Evolutionary conservation across 192 early-diverging fungal genomes (phyloP).

Genomic region (Linnemannia schmuckeri): DNA sequence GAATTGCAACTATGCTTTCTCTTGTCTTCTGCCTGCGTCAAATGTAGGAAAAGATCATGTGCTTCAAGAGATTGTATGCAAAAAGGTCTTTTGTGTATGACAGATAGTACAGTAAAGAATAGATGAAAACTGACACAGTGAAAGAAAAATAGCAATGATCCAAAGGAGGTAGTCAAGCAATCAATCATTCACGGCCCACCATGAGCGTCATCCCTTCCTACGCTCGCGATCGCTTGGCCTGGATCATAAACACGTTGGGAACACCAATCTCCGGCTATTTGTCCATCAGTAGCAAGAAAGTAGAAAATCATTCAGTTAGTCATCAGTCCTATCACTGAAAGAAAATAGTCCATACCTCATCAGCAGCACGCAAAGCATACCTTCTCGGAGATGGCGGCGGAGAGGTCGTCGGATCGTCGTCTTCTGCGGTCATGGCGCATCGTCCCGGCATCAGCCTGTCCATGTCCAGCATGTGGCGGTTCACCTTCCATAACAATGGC

Average conservation of each 20-base stretch:
- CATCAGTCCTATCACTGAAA: background rate
- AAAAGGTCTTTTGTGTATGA: no score
- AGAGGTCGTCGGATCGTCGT: conserved; percentile 6
- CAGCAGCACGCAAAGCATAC: background rate
- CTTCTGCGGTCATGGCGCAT: conserved; percentile 21
- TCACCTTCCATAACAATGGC: background rate
- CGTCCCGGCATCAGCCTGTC: background rate
- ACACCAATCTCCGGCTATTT: conserved; percentile 72
- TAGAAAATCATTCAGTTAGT: background rate
- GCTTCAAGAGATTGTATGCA: no score
- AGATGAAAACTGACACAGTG: background rate
- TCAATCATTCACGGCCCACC: background rate
- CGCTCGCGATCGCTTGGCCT: conserved; percentile 55
- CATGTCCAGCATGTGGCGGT: background rate
- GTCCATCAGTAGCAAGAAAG: background rate
- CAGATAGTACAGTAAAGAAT: no score
- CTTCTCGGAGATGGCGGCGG: background rate
- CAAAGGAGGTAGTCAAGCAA: background rate
- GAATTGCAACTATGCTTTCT: no score
- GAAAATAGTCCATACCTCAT: background rate
- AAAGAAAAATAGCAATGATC: background rate
- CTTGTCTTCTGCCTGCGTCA: no score
- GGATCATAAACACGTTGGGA: conserved; percentile 69
- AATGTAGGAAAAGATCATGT: no score
- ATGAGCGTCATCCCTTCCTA: background rate